These are phyloP conservation scores for Venturia asperata DNA, from an alignment of 2,329 filamentous ascomycete species.

Conservation along the genomic window DNA sequence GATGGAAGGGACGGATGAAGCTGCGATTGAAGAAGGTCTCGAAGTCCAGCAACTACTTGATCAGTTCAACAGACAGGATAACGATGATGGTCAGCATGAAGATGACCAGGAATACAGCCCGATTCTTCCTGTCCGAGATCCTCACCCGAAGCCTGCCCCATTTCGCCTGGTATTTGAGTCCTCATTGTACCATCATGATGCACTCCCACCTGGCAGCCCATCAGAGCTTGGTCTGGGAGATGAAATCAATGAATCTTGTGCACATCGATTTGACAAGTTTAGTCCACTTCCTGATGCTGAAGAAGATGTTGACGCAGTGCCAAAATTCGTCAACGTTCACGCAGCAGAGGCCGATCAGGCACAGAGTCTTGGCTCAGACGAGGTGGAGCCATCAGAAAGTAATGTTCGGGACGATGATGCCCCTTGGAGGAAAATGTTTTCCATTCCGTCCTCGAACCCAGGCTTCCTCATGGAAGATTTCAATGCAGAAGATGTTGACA, in stretches of 20 bases:
- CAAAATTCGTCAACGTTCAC: not conserved
- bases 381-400: not conserved
- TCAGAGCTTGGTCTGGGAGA: not conserved
- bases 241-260: not conserved
- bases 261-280: not conserved
- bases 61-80: not conserved
- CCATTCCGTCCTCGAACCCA: not conserved
- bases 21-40: not conserved
- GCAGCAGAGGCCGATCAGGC: not conserved
- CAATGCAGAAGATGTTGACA: not conserved
- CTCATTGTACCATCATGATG: not conserved
- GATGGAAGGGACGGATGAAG: too few relatives aligned
- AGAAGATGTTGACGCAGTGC: not conserved
- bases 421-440: not conserved
- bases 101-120: not conserved
- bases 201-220: not conserved
- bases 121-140: too few relatives aligned
- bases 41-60: not conserved
- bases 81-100: not conserved
- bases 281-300: not conserved
- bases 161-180: not conserved
- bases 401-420: not conserved
- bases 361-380: not conserved
- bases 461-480: not conserved
- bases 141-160: not conserved